These are phyloP conservation scores for Emmonsiellopsis sp. DNA, from an alignment of 2,329 filamentous ascomycete genomes.

Conservation along the genomic window DNA sequence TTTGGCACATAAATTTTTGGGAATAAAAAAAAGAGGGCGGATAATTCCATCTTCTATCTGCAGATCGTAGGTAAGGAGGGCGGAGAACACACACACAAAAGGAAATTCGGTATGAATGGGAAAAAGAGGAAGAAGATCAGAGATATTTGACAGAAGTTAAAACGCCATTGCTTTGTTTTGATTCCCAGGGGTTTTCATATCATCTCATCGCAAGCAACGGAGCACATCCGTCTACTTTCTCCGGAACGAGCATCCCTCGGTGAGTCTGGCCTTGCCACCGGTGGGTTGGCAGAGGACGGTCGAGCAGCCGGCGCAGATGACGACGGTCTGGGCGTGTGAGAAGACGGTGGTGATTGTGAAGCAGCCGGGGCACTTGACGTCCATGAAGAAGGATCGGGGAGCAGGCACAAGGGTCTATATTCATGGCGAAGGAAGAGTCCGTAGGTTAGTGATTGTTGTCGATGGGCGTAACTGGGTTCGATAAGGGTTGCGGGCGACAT, in stretches of 20 bases:
- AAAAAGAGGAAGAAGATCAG: constrained; percentile 8
- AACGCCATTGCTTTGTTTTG: constrained; percentile 15
- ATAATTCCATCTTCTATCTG: constrained; percentile 42
- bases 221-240: constrained; percentile 68
- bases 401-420: constrained; percentile 83
- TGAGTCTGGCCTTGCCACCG: constrained; percentile 97
- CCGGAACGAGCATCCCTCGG: constrained; percentile 99
- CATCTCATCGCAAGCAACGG: constrained; percentile 19
- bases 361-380: constrained; percentile 99
- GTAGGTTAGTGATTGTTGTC: constrained; percentile 5
- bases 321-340: constrained; percentile 99
- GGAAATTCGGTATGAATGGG: constrained; percentile 11
- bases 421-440: constrained; percentile 1
- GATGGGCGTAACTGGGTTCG: constrained; percentile 2
- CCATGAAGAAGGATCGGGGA: constrained; percentile 99
- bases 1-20: constrained; percentile 35
- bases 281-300: constrained; percentile 99
- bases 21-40: not conserved
- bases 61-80: constrained; percentile 6
- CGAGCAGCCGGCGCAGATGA: constrained; percentile 99
- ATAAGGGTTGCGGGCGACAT: too few relatives aligned
- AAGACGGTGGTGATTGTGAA: constrained; percentile 99
- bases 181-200: constrained; percentile 18
- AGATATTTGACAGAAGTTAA: constrained; percentile 2
- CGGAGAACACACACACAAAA: not conserved